phyloP scores from a whole-genome alignment of 2,329 filamentous ascomycete species.

The Penicillium sp. region DNA sequence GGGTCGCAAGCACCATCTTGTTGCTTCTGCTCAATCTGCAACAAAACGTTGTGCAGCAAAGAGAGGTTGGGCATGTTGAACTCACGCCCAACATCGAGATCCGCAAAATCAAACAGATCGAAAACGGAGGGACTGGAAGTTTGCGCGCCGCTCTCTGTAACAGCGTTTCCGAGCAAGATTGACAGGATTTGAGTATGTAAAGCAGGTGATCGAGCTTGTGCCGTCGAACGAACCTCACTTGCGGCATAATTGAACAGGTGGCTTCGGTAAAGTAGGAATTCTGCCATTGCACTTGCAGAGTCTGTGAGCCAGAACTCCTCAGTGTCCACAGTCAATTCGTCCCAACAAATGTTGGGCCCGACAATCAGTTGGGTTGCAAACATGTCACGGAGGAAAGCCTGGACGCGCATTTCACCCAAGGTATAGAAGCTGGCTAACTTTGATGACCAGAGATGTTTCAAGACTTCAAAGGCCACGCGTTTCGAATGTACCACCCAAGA shows the following conservation, averaged over 20 bases:
- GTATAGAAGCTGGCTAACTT: conserved; percentile 74
- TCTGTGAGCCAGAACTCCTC: conserved; percentile 69
- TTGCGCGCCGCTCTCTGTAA: conserved; percentile 65
- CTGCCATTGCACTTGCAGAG: conserved; percentile 68
- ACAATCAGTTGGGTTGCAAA: conserved; percentile 73
- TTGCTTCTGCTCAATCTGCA: conserved; percentile 64
- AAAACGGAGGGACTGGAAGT: conserved; percentile 76
- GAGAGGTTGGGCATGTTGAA: conserved; percentile 55
- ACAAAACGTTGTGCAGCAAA: conserved; percentile 66
- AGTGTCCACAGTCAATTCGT: conserved; percentile 62
- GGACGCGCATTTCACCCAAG: conserved; percentile 75
- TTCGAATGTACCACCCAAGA: conserved; percentile 71
- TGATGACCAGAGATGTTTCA: conserved; percentile 82
- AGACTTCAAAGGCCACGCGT: conserved; percentile 68
- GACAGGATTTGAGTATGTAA: conserved; percentile 66
- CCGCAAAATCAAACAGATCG: conserved; percentile 89
- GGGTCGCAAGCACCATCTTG: conserved; percentile 62
- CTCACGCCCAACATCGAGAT: conserved; percentile 56
- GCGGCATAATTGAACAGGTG: conserved; percentile 82
- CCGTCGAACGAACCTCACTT: conserved; percentile 77
- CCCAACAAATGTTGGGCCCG: conserved; percentile 70
- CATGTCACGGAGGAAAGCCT: conserved; percentile 77
- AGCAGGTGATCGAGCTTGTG: conserved; percentile 68
- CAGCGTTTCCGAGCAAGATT: conserved; percentile 71
- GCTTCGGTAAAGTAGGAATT: conserved; percentile 76